Evolutionary conservation across 192 early-diverging fungal species (phyloP).

Genomic region (Entomortierella parvispora): DNA sequence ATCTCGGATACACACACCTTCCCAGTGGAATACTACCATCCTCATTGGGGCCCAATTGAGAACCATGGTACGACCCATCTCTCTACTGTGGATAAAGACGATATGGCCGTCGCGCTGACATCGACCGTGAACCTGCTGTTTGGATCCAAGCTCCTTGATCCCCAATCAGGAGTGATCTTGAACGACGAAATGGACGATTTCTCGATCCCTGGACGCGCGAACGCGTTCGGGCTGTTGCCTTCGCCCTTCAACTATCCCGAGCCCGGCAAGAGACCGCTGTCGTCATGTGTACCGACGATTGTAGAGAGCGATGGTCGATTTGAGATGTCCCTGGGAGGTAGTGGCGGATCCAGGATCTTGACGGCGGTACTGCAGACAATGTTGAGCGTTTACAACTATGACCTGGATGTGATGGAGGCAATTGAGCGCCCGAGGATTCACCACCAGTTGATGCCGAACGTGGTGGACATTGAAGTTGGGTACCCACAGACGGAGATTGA

Average conservation of each 20-base stretch:
- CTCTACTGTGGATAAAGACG: conserved; percentile 79
- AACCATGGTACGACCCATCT: conserved; percentile 94
- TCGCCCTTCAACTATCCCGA: conserved; percentile 87
- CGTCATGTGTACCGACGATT: conserved; percentile 72
- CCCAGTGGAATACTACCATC: conserved; percentile 79
- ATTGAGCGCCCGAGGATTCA: conserved; percentile 82
- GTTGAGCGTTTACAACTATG: conserved; percentile 79
- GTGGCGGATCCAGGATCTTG: conserved; percentile 88
- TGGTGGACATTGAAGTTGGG: conserved; percentile 35
- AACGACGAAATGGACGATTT: conserved; percentile 99
- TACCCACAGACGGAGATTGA: conserved; percentile 12
- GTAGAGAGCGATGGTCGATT: conserved; percentile 72
- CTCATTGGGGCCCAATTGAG: conserved; percentile 76
- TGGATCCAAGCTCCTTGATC: conserved; percentile 91
- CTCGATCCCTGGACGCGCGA: conserved; percentile 77
- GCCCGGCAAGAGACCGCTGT: conserved; percentile 87
- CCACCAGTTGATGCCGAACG: conserved; percentile 91
- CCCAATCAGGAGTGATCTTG: conserved; percentile 86
- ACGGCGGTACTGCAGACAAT: conserved; percentile 76
- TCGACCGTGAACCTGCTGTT: conserved; percentile 90
- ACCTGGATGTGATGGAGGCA: conserved; percentile 72
- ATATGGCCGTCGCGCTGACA: conserved; percentile 83
- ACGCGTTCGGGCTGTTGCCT: conserved; percentile 83
- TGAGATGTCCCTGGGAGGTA: conserved; percentile 82
- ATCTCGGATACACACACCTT: conserved; percentile 81